Base-by-base conservation (phyloP, 108 stramenopile species). In the Nitzschia sp. region DNA sequence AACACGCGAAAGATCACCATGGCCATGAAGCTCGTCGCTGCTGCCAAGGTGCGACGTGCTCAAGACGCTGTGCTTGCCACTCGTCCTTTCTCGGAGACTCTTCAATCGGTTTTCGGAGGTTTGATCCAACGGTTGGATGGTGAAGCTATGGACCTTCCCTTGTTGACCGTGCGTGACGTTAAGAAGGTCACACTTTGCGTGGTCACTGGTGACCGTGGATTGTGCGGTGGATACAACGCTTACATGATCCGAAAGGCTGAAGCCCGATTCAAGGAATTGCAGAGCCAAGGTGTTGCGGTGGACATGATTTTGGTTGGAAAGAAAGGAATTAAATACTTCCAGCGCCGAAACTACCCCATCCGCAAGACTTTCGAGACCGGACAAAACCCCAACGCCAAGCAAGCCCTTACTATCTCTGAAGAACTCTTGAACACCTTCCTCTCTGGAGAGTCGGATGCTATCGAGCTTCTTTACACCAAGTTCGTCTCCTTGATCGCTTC, bases 1-100 rank as follows among this genome's bases (percentile, higher is more conserved):
- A 93, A 93, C 81, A 96, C 93, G 36, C 78, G 82, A 67, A 94
- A 94, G 81, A 97, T 98, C 80, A 98, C 97, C 66, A 91, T 87
- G 77, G 97, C 97, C 69, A 98, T 98, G 97, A 94, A 96, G 76
- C 96, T 98, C 58, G 97, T 98, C 57, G 97, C 97, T 60, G 97
- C 97, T 47, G 96, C 97, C 38, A 96, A 96, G 79, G 97, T 98
- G 34, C 95, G 96, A 67, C 92, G 94, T 73, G 97, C 97, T n/a
- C 97, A 98, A 78, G 96, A 97, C 26, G 93, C 96, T 46, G 96
- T 96, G 49, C 80, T 97, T 53, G 85, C 86, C 70, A 96, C 97
- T 46, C 95, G 97, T 71, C 97, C 97, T 34, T 98, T 98, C 82
- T 91, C 86, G 11, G 97, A 97, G 71, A 94, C 93, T 49, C 94